Base-by-base conservation (phyloP, 2,329 filamentous ascomycete genomes). In the Basipetospora chlamydospora region DNA sequence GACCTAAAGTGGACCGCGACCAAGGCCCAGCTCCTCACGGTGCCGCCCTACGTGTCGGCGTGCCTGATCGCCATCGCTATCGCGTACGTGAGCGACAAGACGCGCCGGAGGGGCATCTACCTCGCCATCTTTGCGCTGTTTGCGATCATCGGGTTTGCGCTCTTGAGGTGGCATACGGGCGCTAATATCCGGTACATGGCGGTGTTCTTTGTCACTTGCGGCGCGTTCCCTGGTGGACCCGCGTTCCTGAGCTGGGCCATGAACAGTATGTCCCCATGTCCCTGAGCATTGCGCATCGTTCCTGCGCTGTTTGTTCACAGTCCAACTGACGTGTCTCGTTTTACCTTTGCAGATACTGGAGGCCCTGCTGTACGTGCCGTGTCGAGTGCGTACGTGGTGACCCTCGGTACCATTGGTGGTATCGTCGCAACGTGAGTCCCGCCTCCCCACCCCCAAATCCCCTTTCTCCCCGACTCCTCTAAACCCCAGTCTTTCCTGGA, bases 161-260 rank as follows among this genome's bases (percentile, higher is more conserved):
- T 73, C 29, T 50, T 73, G 39, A 59, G 66, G 23, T 70, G 63
- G 55, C 53, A 51, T 13, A 42, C 49, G 0, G 46, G 48, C 7
- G 42, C 53, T 12, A 61, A 67, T 36, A 56, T 68, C 33, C 56
- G 61, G 23, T 69, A 70, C 42, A 63, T 63, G 46, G 67, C 66
- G 8, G 59, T 74, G 11, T 73, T 67, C 49, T 60, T 74, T 30
- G 66, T 68, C 35, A 65, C 67, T 8, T 52, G 67, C 1, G 70
- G 70, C 17, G 68, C 66, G 0, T 74, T 73, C 50, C 68, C 70
- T 1, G 68, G 68, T 23, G 70, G 70, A 0, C 70, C 70, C 0
- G 67, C 66, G 0, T 73, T 73, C 53, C 47, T 76, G 29, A 63
- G 63, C 5, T 75, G 70, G 71, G 68, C 61, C 0, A 58, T 73